Evolutionary conservation across 768 basidiomycete species (phyloP).

Genomic region (Nidularia pulvinata): DNA sequence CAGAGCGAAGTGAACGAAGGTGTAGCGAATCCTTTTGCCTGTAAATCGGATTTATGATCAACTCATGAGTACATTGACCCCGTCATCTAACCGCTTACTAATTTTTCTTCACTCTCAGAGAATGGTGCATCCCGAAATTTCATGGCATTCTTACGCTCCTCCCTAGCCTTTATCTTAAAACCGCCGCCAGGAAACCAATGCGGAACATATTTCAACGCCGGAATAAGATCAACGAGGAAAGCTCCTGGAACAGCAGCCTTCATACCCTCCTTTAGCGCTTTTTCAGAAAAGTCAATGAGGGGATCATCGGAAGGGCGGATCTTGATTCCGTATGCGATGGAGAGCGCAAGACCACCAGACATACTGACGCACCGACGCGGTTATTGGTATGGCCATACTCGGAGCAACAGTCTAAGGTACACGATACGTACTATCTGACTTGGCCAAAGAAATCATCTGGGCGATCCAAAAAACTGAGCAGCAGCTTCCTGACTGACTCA

Average conservation of each 20-base stretch:
- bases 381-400: not conserved
- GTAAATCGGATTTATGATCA: not conserved
- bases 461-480: slow-evolving; percentile 1
- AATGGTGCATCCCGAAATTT: slow-evolving; percentile 33
- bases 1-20: slow-evolving; percentile 18
- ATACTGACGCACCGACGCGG: not conserved
- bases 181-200: slow-evolving; percentile 55
- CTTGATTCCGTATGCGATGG: slow-evolving; percentile 37
- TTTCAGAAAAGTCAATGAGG: slow-evolving; percentile 29
- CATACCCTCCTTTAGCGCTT: slow-evolving; percentile 21
- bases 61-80: not conserved
- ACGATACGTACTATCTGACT: slow-evolving; percentile 4
- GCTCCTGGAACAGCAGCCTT: slow-evolving; percentile 27
- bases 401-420: not conserved
- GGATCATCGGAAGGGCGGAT: slow-evolving; percentile 31
- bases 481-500: slow-evolving; percentile 1
- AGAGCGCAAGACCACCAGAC: slow-evolving; percentile 9
- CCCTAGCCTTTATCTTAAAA: slow-evolving; percentile 45
- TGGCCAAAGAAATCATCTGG: slow-evolving; percentile 4
- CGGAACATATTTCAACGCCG: slow-evolving; percentile 37
- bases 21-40: slow-evolving; percentile 15
- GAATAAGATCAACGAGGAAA: slow-evolving; percentile 37
- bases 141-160: slow-evolving; percentile 31
- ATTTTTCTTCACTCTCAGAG: slow-evolving; percentile 8
- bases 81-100: slow-evolving; percentile 7